A percentile compares a stretch with the other conserved stretches of the same genome.
These are phyloP conservation scores for Neonectria sp. DNA, from an alignment of 2,329 filamentous ascomycete genomes.

Conservation along the genomic window DNA sequence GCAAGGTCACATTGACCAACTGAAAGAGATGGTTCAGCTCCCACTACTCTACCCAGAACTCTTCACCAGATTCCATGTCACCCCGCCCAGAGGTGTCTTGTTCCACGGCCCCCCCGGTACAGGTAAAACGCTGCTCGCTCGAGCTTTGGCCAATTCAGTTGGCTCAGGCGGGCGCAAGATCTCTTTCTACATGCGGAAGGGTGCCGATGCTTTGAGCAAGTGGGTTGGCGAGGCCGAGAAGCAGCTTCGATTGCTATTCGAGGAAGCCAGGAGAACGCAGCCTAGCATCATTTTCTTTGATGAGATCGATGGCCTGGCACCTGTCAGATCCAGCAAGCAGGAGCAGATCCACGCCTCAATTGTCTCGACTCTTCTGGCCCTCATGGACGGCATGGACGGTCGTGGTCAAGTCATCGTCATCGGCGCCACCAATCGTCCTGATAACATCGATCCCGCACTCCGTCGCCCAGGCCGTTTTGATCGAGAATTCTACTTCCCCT, in stretches of 20 bases:
- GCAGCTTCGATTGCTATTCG: conserved; percentile 92
- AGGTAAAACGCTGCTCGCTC: conserved; percentile 96
- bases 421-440: conserved; percentile 96
- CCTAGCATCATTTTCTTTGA: conserved; percentile 99
- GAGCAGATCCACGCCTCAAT: conserved; percentile 99
- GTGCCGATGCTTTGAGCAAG: conserved; percentile 96
- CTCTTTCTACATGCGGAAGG: conserved; percentile 99
- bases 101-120: conserved; percentile 98
- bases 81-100: conserved; percentile 92
- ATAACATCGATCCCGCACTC: conserved; percentile 96
- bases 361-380: conserved; percentile 90
- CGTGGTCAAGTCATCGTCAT: conserved; percentile 98
- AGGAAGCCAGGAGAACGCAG: conserved; percentile 95
- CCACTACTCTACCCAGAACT: conserved; percentile 96
- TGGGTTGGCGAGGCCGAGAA: conserved; percentile 99
- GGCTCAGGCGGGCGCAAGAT: conserved; percentile 93
- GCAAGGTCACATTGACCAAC: conserved; percentile 93
- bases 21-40: conserved; percentile 98
- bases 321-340: conserved; percentile 96
- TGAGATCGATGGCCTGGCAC: conserved; percentile 96
- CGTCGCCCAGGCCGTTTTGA: conserved; percentile 95
- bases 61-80: conserved; percentile 92
- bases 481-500: conserved; percentile 96
- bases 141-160: conserved; percentile 92
- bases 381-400: conserved; percentile 99